phyloP scores from a whole-genome alignment of 2,329 filamentous ascomycete species.

The Epichloe coenophiala region DNA sequence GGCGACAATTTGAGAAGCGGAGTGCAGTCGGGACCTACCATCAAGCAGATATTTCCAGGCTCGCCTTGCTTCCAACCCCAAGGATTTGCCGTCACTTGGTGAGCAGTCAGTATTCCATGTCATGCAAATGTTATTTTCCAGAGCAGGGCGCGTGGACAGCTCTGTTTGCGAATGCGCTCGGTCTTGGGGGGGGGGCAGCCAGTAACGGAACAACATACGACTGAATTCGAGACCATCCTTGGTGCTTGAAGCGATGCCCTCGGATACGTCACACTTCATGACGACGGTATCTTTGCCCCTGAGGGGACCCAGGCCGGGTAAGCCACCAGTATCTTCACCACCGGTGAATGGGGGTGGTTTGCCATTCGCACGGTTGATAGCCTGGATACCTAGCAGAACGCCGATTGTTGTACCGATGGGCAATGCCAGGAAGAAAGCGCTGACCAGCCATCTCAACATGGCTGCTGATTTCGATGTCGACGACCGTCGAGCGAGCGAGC shows the following conservation, averaged over 20 bases:
- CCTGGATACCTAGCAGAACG: conserved; percentile 34
- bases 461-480: conserved; percentile 3
- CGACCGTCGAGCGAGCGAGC: neutral
- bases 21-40: conserved; percentile 28
- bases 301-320: conserved; percentile 3
- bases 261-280: conserved; percentile 28
- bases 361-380: conserved; percentile 27
- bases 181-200: no score
- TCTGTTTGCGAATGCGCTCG: neutral
- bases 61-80: conserved; percentile 31
- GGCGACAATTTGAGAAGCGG: neutral
- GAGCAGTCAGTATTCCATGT: neutral
- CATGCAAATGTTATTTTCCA: neutral
- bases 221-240: conserved; percentile 30
- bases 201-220: conserved; percentile 22
- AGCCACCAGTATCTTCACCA: conserved; percentile 9
- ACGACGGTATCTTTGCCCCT: conserved; percentile 21
- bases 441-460: conserved; percentile 34
- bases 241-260: conserved; percentile 30
- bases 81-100: conserved; percentile 40
- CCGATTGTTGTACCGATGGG: conserved; percentile 36
- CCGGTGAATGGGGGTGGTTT: conserved; percentile 28
- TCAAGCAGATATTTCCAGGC: conserved; percentile 34
- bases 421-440: conserved; percentile 33
- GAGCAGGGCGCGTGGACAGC: neutral